Percentiles rank a stretch among this genome's conserved stretches.
phyloP scores from a whole-genome alignment of 2,329 filamentous ascomycete genomes.

The Sordariomycetes sp. region DNA sequence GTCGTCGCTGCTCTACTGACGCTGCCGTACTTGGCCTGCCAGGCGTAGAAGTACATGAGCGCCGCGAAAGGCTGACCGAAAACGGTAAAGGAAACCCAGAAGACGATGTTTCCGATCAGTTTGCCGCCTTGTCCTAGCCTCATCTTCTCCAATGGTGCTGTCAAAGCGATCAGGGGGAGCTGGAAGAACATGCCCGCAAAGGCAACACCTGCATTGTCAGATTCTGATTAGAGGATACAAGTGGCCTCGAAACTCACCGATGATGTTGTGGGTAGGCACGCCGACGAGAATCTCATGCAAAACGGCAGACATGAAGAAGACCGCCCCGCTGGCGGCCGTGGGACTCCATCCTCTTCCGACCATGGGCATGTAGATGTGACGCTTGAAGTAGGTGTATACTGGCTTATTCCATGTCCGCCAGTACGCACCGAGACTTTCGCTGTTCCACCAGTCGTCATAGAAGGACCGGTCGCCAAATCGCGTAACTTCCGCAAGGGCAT shows the following conservation, averaged over 20 bases:
- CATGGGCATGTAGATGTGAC: conserved; percentile 85
- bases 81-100: conserved; percentile 94
- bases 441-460: conserved; percentile 98
- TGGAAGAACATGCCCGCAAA: conserved; percentile 93
- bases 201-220: conserved; percentile 57
- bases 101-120: conserved; percentile 83
- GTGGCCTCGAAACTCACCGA: conserved; percentile 44
- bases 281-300: conserved; percentile 90
- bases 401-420: conserved; percentile 98
- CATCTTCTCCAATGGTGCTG: conserved; percentile 70
- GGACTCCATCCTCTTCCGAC: conserved; percentile 75
- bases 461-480: conserved; percentile 89
- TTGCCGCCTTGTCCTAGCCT: conserved; percentile 61
- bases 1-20: conserved; percentile 54
- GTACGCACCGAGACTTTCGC: conserved; percentile 73
- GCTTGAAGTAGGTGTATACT: conserved; percentile 92
- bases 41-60: conserved; percentile 92
- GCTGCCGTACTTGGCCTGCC: conserved; percentile 95
- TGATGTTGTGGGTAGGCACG: conserved; percentile 87
- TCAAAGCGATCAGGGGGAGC: conserved; percentile 77
- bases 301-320: conserved; percentile 82
- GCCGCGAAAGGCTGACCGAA: conserved; percentile 91
- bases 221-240: conserved; percentile 4
- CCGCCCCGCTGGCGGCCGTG: conserved; percentile 61
- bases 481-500: conserved; percentile 83